phyloP scores from a whole-genome alignment of 768 basidiomycete species.

The Gautieria morchelliformis region DNA sequence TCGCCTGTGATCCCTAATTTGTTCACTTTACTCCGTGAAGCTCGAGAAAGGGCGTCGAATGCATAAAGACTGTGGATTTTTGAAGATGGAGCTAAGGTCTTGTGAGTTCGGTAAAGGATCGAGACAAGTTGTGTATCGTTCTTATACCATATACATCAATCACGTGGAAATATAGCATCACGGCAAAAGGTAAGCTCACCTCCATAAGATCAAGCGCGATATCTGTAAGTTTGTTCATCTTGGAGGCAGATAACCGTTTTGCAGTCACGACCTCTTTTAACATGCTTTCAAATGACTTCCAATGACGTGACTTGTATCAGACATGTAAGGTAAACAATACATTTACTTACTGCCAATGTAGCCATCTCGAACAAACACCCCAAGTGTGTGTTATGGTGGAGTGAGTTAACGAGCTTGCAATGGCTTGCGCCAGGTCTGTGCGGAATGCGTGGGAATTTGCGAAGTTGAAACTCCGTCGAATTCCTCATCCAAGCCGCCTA shows the following conservation, averaged over 20 bases:
- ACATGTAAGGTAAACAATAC: neutral
- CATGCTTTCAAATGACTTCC: conserved; percentile 71
- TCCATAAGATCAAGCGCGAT: conserved; percentile 69
- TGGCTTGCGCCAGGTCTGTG: neutral
- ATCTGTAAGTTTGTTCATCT: conserved; percentile 70
- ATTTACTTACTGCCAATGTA: neutral
- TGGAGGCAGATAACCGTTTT: conserved; percentile 80
- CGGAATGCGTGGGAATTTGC: neutral
- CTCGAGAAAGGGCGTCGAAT: conserved; percentile 88
- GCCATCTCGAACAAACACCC: neutral
- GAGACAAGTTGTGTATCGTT: conserved; percentile 83
- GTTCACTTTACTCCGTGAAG: conserved; percentile 55
- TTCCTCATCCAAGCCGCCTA: no score
- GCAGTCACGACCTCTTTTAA: conserved; percentile 76
- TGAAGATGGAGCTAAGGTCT: conserved; percentile 50
- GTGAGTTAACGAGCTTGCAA: neutral
- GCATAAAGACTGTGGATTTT: conserved; percentile 89
- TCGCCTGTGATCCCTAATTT: conserved; percentile 57
- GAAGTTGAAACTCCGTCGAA: neutral
- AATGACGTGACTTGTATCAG: neutral
- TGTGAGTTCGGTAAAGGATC: conserved; percentile 82
- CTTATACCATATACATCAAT: conserved; percentile 29
- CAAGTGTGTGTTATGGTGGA: neutral
- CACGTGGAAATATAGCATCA: neutral
- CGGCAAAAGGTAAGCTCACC: conserved; percentile 34